phyloP scores from a whole-genome alignment of 306 rosid genomes.

The Luffa aegyptiaca region DNA sequence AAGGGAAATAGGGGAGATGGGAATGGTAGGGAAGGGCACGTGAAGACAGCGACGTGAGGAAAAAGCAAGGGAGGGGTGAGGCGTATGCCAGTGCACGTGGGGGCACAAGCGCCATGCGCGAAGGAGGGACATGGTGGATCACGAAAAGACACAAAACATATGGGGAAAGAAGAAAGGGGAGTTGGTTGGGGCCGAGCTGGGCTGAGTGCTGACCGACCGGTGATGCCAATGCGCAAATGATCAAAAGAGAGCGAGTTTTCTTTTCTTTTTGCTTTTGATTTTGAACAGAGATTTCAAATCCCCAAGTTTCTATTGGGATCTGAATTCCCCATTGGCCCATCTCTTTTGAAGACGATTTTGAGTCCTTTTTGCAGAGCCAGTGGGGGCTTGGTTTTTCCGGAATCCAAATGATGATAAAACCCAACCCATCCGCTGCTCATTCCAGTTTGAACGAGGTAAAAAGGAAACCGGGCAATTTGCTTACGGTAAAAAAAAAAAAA shows the following conservation, averaged over 20 bases:
- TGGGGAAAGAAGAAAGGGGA: not conserved
- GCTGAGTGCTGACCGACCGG: too few species aligned
- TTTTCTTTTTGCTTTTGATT: not conserved
- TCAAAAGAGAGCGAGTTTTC: not conserved
- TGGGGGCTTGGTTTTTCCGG: not conserved
- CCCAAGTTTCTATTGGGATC: not conserved
- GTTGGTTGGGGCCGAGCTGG: too few species aligned
- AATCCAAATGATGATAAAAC: not conserved
- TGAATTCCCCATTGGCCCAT: not conserved
- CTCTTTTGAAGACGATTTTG: not conserved
- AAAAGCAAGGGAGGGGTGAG: not conserved
- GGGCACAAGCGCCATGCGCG: not conserved
- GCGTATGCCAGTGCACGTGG: slow-evolving; percentile 5
- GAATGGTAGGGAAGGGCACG: not conserved
- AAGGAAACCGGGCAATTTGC: too few species aligned
- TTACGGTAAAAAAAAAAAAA: too few species aligned
- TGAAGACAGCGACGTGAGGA: not conserved
- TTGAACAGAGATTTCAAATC: slow-evolving; percentile 5
- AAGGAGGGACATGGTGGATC: not conserved
- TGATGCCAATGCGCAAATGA: not conserved
- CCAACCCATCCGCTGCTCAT: not conserved
- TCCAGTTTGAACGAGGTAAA: not conserved
- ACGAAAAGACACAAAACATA: too few species aligned
- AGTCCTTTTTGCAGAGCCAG: not conserved
- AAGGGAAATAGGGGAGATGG: not conserved